phyloP scores from a whole-genome alignment of 192 early-diverging fungal species.

The Coemansia sp. region DNA sequence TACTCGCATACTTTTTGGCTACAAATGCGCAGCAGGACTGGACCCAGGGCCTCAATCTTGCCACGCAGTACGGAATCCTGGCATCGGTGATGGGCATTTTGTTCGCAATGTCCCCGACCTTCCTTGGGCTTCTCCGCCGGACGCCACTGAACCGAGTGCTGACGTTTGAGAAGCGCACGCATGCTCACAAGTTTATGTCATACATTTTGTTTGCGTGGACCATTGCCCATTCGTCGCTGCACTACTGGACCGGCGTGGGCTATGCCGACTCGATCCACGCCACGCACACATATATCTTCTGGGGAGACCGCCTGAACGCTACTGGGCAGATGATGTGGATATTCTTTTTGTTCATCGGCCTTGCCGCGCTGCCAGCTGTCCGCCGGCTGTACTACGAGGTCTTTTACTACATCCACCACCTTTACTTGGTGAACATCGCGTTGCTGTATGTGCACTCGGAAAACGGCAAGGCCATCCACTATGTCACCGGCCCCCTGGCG shows the following conservation, averaged over 20 bases:
- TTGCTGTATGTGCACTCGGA: conserved; percentile 70
- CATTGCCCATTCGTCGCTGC: conserved; percentile 59
- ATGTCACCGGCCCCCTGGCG: conserved; percentile 43
- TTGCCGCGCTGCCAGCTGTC: conserved; percentile 57
- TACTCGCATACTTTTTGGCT: conserved; percentile 40
- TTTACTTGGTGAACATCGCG: conserved; percentile 69
- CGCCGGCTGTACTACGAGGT: conserved; percentile 67
- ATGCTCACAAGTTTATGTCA: conserved; percentile 73
- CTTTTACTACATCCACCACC: conserved; percentile 84
- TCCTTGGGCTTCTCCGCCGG: conserved; percentile 57
- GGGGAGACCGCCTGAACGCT: conserved; percentile 52
- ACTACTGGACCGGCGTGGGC: conserved; percentile 43
- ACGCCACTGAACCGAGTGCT: conserved; percentile 61
- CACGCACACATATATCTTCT: conserved; percentile 33
- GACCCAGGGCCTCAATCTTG: conserved; percentile 46
- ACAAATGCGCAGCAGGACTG: conserved; percentile 24
- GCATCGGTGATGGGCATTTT: conserved; percentile 53
- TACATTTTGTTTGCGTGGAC: conserved; percentile 67
- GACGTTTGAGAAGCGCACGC: conserved; percentile 70
- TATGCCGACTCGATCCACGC: conserved; percentile 31
- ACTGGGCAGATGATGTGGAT: conserved; percentile 78
- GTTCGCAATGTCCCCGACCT: conserved; percentile 70
- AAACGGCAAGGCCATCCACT: conserved; percentile 56
- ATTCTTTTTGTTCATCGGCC: conserved; percentile 61
- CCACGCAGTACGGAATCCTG: conserved; percentile 47